Evolutionary conservation across 2,329 filamentous ascomycete genomes (phyloP).

Genomic region (Penicillium vulpinum): DNA sequence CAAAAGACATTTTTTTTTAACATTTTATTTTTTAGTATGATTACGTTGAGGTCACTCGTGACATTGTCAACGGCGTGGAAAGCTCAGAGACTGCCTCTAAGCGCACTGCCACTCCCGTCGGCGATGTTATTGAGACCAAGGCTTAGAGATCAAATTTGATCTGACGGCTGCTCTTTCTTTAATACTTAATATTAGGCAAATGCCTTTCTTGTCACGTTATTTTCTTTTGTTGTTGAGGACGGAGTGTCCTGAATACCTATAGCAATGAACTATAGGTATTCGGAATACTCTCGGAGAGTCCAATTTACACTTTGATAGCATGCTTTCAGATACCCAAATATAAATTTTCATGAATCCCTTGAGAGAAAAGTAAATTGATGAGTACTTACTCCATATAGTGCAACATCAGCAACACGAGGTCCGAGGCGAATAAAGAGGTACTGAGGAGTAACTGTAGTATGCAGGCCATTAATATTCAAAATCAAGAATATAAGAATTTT

Average conservation of each 20-base stretch:
- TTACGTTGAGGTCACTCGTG: constrained; percentile 79
- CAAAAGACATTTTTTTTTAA: not conserved
- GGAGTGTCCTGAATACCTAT: not conserved
- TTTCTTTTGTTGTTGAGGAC: not conserved
- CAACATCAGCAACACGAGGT: too few species aligned
- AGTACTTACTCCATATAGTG: too few species aligned
- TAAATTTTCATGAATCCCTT: not conserved
- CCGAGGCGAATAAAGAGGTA: not conserved
- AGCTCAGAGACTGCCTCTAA: constrained; percentile 29
- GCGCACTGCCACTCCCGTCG: constrained; percentile 31
- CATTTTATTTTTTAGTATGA: constrained; percentile 61
- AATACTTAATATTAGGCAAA: constrained; percentile 8
- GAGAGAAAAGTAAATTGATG: too few species aligned
- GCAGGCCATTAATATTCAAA: too few species aligned
- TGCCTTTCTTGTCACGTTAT: not conserved
- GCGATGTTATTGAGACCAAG: constrained; percentile 27
- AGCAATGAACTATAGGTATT: not conserved
- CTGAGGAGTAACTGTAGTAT: not conserved
- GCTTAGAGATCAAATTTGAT: constrained; percentile 16
- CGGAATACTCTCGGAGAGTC: not conserved
- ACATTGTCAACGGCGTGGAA: constrained; percentile 56
- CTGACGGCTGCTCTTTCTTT: constrained; percentile 3
- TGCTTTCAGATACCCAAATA: constrained; percentile 16
- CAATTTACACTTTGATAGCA: not conserved
- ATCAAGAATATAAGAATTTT: not conserved